Conservation (phyloP, 495 filamentous ascomycete genomes). For the Parmelia sp. region DNA sequence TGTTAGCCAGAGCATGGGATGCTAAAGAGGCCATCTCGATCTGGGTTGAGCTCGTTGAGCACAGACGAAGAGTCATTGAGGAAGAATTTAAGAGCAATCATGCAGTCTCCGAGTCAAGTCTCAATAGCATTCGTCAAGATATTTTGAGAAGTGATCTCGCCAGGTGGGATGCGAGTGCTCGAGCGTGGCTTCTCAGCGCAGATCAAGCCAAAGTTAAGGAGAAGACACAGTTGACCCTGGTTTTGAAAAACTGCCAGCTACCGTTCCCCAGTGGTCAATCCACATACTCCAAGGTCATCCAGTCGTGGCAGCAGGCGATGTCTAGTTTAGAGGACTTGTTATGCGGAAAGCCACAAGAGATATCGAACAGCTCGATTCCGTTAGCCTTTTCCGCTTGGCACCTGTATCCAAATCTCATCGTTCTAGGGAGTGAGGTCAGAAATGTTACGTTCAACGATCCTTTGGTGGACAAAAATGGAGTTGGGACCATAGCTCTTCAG, state of each 20-base stretch:
- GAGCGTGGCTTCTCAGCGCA: conserved; percentile 31
- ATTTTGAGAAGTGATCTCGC: conserved; percentile 30
- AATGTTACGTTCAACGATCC: conserved; percentile 22
- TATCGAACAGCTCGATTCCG: conserved; percentile 26
- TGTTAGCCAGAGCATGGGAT: conserved; percentile 34
- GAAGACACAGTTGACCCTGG: conserved; percentile 28
- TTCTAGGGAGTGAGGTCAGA: conserved; percentile 14
- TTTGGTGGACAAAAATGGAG: conserved; percentile 12
- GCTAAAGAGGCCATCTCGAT: conserved; percentile 34
- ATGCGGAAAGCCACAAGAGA: conserved; percentile 25
- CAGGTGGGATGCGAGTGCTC: conserved; percentile 36
- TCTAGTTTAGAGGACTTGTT: conserved; percentile 26
- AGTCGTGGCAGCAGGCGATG: conserved; percentile 23
- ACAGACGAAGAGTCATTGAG: conserved; percentile 6
- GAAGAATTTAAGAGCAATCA: neutral
- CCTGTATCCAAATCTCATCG: conserved; percentile 36
- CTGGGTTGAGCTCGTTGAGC: conserved; percentile 27
- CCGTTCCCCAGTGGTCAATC: conserved; percentile 5
- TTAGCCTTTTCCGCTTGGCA: conserved; percentile 36
- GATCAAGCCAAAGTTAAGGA: conserved; percentile 25
- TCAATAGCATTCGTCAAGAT: conserved; percentile 19
- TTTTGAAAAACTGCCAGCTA: conserved; percentile 18
- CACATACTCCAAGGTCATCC: conserved; percentile 17
- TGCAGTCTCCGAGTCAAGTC: conserved; percentile 1
- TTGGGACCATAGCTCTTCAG: neutral